Evolutionary conservation across 495 filamentous ascomycete species (phyloP), one percentile per base, ranked within the genome.

Genomic region (Aspergillus asperescens): DNA sequence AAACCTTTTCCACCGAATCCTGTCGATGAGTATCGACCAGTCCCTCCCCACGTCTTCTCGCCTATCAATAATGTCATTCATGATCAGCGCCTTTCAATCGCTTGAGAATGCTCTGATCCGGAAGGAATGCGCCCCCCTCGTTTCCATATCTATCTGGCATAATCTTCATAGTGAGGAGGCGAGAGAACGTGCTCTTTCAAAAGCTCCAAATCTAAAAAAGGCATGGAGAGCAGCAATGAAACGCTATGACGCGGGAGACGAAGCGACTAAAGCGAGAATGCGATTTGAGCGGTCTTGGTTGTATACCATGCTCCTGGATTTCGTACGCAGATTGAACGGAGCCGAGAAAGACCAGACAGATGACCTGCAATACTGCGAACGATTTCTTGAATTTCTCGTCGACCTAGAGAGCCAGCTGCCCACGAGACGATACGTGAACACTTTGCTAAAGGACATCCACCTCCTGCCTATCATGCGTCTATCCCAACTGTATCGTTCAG

Each of bases 281-380:
- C 83, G 87, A 34, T 97, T 96, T 58, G 93, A 99, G 69, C 82
- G 94, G 43, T 85, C 88, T 40, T 99, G 93, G 93, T 77, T 99
- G 15, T 96, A 88, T 61, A 85, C 87, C 13, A 79, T 96, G 64
- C 70, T 93, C 1, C 68, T 96, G 45, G 86, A 92, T 57, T 99
- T 96, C 59, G 59, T 96, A 8, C 76, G 81, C 46, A 76, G 83
- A 51, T 64, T 97, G 19, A 88, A 91, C 60, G 73, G 75, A 25
- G 70, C 77, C 15, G 64, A 68, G 18, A 68, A 70, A 52, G 71
- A 74, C 3, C 64, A 64, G 45, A 45, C 66, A 63, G 88, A 90
- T 34, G 83, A 88, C 52, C 58, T 91, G 22, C 71, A 80, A 6
- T 97, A 97, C 65, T 96, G 91, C 63, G 92, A 97, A 69, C 80